Conservation (phyloP, 2,329 filamentous ascomycete species). For the Pleomassaria siparia region DNA sequence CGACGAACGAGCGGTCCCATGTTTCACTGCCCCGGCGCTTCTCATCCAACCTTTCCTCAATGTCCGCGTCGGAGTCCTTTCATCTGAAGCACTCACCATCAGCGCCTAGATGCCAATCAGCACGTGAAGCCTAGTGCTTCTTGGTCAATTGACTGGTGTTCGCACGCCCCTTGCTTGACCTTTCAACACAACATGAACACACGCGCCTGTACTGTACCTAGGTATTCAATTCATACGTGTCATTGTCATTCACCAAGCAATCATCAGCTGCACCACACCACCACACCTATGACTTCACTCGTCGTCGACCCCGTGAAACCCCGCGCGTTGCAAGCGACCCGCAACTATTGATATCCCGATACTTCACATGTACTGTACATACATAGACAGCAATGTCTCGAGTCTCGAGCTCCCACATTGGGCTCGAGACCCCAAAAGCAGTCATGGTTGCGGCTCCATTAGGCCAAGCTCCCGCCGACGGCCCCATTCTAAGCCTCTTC, state of each 20-base stretch:
- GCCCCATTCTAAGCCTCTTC: not conserved
- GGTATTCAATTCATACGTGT: not conserved
- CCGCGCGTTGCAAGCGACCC: slow-evolving; percentile 1
- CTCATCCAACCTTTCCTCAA: slow-evolving; percentile 2
- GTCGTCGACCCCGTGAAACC: not conserved
- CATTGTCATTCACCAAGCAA: not conserved
- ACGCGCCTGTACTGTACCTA: too few relatives aligned
- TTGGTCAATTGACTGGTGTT: too few relatives aligned
- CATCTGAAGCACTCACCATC: slow-evolving; percentile 5
- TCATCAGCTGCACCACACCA: too few relatives aligned
- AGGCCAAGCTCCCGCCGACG: not conserved
- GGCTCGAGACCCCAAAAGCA: not conserved
- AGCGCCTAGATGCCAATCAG: slow-evolving; percentile 1
- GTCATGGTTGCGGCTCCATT: not conserved
- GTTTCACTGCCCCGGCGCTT: slow-evolving; percentile 1
- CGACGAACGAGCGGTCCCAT: slow-evolving; percentile 6
- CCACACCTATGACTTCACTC: not conserved
- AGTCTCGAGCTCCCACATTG: not conserved
- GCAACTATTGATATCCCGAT: not conserved
- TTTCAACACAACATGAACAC: too few relatives aligned
- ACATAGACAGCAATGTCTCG: not conserved
- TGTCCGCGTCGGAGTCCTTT: slow-evolving; percentile 16
- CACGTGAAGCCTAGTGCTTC: not conserved
- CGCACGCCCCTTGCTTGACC: too few relatives aligned
- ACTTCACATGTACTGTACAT: too few relatives aligned